Evolutionary conservation across 2,329 filamentous ascomycete genomes (phyloP), one percentile per base, ranked within the genome.

Genomic region (Colletotrichum simmondsii): DNA sequence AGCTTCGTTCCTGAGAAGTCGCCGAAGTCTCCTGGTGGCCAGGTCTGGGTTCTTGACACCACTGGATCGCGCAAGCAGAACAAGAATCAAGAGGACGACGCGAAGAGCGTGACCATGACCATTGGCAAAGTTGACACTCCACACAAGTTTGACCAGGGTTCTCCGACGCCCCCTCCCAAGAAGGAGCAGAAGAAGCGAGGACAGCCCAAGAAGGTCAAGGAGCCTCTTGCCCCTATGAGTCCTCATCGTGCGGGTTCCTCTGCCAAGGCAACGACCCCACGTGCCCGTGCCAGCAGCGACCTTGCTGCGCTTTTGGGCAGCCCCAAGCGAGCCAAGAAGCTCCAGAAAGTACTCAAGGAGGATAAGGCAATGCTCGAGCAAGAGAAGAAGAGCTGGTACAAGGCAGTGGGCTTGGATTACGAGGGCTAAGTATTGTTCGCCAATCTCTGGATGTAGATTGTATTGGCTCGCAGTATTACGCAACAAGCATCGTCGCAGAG

Each of bases 311-410:
- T 57, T 8, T 24, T 61, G n/a, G 68, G 49, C 26, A 37, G n/a
- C 37, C 35, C 19, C 3, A 30, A 61, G 49, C 56, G 61, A 26
- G 22, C 60, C 5, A 26, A 58, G 11, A 60, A 67, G 42, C 52
- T 67, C 12, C 61, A 30, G 52, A 53, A 66, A 35, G 49, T 62
- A 57, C 42, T 67, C 22, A 28, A 16, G 7, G 32, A 49, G 32
- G 65, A 49, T 49, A 49, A n/a, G 19, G 42, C 42, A 49, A 49
- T n/a, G 42, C 42, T 49, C 42, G 42, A 49, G 42, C 42, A 49
- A 49, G 42, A 67, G 65, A 68, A 63, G 42, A 73, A 72, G 74
- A 70, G 61, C 60, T 74, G 64, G 66, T 71, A 65, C 52, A 42
- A 71, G 56, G 59, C 56, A 8, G n/a, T 59, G 63, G 53, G 53